Base-by-base conservation (phyloP, 257 asterid species). In the Mitragyna speciosa region DNA sequence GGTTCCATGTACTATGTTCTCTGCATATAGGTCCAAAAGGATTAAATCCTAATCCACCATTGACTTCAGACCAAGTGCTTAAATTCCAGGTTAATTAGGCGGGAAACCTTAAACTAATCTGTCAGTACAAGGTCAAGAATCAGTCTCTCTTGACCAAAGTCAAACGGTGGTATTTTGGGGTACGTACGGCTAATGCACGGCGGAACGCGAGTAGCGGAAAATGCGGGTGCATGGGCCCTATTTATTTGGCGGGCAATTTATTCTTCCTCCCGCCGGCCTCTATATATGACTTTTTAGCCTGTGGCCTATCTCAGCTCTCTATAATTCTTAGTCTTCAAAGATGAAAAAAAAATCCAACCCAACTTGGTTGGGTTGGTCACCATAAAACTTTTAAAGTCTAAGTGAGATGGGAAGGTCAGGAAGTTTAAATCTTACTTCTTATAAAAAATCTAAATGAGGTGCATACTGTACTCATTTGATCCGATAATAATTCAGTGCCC, bases 121-220 rank as follows among this genome's bases (percentile, higher is more conserved):
- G 6, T 61, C 0, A 14, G 6, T 19, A 19, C 20, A 51, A 51
- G 17, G 28, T 7, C 6, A 20, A 20, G 20, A 70, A 70, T 24
- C 43, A 43, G n/a, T 45, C 6, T n/a, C 33, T 16, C 31, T 77
- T 72, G 82, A 77, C 82, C 39, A 33, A 26, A 80, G 75, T 71
- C 76, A 54, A 26, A 22, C 26, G 4, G 73, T n/a, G 26, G 78
- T n/a, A 45, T 30, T 52, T 54, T 30, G 51, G 2, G 17, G 79
- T 66, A 73, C 80, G 79, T 66, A 73, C 80, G 80, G 82, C 82
- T 15, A 77, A 80, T 59, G 79, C 68, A 77, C 87, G 90, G 90
- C 89, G 89, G 75, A 83, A 87, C 63, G 76, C 7, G 78, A 66
- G 92, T 89, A 85, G 84, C 87, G 90, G 51, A 75, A 80, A 87